A percentile compares a stretch with the other conserved stretches of the same genome.
Evolutionary conservation across 1,139 yeast species (phyloP).

Genomic region (Blastobotrys arbuscula): DNA sequence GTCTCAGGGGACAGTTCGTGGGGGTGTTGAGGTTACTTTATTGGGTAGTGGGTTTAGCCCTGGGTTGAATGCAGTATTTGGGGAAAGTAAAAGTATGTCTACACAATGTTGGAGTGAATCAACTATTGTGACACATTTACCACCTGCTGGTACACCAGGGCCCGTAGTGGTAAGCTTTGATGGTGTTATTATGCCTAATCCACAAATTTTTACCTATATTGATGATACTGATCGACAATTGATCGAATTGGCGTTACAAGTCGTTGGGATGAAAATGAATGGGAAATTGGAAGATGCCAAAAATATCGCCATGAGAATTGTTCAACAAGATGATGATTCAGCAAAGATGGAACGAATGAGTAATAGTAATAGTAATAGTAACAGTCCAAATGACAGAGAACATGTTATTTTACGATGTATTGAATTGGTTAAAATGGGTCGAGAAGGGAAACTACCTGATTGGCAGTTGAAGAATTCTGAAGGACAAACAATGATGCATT

Average conservation of each 20-base stretch:
- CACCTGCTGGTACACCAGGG: conserved; percentile 85
- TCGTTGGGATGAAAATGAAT: conserved; percentile 91
- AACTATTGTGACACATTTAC: conserved; percentile 87
- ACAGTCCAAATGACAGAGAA: conserved; percentile 21
- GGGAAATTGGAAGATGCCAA: conserved; percentile 91
- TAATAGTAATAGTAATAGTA: conserved; percentile 3
- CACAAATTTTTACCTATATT: conserved; percentile 73
- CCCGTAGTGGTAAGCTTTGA: conserved; percentile 85
- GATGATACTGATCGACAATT: conserved; percentile 92
- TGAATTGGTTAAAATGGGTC: conserved; percentile 21
- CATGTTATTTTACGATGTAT: conserved; percentile 27
- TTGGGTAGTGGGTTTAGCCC: conserved; percentile 82
- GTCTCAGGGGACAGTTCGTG: conserved; percentile 89
- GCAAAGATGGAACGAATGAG: conserved; percentile 3
- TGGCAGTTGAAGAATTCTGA: conserved; percentile 75
- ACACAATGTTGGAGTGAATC: conserved; percentile 96
- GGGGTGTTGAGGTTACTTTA: conserved; percentile 91
- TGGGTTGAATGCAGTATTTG: conserved; percentile 79
- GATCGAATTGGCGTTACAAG: conserved; percentile 87
- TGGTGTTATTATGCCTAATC: conserved; percentile 32
- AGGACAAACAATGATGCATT: conserved; percentile 84
- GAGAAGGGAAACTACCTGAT: conserved; percentile 41
- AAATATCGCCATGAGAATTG: conserved; percentile 81
- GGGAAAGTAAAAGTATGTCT: conserved; percentile 73
- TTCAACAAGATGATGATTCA: conserved; percentile 30